phyloP scores from a whole-genome alignment of 2,329 filamentous ascomycete genomes.

The Trichothecium sympodiale region DNA sequence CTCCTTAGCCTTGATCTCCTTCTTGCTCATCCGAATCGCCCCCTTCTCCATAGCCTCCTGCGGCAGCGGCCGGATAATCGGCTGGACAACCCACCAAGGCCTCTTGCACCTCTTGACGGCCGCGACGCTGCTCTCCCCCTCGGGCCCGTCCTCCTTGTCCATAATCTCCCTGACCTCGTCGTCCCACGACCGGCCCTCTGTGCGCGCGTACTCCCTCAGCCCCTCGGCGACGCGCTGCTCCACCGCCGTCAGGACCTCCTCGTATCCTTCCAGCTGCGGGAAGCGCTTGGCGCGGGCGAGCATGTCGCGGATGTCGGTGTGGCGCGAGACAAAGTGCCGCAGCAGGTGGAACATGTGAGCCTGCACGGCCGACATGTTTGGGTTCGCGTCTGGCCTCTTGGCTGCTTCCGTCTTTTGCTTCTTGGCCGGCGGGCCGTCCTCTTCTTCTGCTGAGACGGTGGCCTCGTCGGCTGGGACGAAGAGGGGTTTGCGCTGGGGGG shows the following conservation, averaged over 20 bases:
- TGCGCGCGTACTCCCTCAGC: slow-evolving; percentile 53
- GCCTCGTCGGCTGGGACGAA: slow-evolving; percentile 55
- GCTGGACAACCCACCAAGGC: slow-evolving; percentile 86
- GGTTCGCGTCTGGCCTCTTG: slow-evolving; percentile 29
- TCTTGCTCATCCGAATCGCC: slow-evolving; percentile 63
- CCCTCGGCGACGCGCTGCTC: slow-evolving; percentile 66
- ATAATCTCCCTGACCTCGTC: slow-evolving; percentile 20
- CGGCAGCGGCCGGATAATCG: slow-evolving; percentile 75
- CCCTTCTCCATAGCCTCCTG: slow-evolving; percentile 80
- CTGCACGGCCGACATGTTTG: slow-evolving; percentile 72
- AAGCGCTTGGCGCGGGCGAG: slow-evolving; percentile 58
- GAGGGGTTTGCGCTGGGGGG: slow-evolving; percentile 58
- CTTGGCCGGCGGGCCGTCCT: slow-evolving; percentile 36
- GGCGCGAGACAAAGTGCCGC: slow-evolving; percentile 65
- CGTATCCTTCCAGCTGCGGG: slow-evolving; percentile 60
- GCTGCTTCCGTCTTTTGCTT: slow-evolving; percentile 29
- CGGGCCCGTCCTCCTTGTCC: slow-evolving; percentile 22
- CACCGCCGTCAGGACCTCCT: slow-evolving; percentile 63
- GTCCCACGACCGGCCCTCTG: slow-evolving; percentile 36
- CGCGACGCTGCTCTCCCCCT: slow-evolving; percentile 49
- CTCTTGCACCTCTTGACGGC: slow-evolving; percentile 64
- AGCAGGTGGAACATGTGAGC: slow-evolving; percentile 89
- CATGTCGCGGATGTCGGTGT: slow-evolving; percentile 79
- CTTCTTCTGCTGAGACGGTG: slow-evolving; percentile 15
- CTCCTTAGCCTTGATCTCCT: slow-evolving; percentile 37